Percentiles rank a stretch among this genome's conserved stretches.
These are phyloP conservation scores for Eimeria necatrix DNA, from an alignment of 169 alveolate genomes.

Conservation along the genomic window DNA sequence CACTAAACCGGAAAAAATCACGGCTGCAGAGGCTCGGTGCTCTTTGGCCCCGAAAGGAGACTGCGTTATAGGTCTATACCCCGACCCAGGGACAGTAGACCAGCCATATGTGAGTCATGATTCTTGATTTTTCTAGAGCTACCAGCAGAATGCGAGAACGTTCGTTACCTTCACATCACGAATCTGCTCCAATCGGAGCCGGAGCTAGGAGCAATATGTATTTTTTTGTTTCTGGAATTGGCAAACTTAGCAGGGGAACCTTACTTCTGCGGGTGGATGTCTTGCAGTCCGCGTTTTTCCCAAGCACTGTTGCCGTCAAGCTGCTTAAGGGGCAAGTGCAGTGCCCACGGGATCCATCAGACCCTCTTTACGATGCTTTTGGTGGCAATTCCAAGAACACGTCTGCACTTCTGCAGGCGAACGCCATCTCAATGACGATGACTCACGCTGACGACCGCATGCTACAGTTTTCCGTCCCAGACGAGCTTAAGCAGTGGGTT, in stretches of 20 bases:
- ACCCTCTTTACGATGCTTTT: neutral
- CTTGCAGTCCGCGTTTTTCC: constrained; percentile 50
- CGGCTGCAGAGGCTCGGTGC: constrained; percentile 57
- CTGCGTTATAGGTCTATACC: constrained; percentile 54
- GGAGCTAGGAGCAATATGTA: no score
- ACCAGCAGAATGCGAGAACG: no score
- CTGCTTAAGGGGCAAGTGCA: constrained; percentile 28
- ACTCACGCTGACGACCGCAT: neutral
- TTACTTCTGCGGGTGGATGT: neutral
- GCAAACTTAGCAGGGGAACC: no score
- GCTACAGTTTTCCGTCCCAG: neutral
- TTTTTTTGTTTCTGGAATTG: no score
- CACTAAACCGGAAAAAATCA: neutral
- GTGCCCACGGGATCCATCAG: constrained; percentile 35
- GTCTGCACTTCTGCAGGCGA: neutral
- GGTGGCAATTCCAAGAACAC: neutral
- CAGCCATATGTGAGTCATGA: neutral
- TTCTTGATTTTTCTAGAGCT: no score
- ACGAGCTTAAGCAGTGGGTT: neutral
- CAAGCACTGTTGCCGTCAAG: constrained; percentile 46
- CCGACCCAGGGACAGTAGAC: constrained; percentile 6
- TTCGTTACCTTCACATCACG: no score
- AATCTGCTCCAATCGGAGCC: no score
- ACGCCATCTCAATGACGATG: constrained; percentile 33
- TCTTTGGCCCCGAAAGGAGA: constrained; percentile 50